Evolutionary conservation across 2,329 filamentous ascomycete genomes (phyloP), one percentile per base, ranked within the genome.

Genomic region (Eutypella sp.): DNA sequence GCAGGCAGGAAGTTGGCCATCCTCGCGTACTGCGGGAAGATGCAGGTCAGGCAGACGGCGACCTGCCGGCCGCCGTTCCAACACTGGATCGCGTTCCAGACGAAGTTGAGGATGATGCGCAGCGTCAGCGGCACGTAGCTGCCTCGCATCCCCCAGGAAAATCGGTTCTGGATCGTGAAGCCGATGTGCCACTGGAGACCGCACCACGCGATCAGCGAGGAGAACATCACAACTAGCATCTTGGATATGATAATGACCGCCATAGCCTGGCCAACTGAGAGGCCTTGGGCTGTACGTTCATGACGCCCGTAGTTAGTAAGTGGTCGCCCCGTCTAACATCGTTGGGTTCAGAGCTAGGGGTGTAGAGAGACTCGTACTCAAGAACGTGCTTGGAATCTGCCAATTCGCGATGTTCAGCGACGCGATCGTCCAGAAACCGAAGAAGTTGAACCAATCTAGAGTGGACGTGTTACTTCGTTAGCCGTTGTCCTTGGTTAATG

Each of bases 181-280:
- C 73, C 73, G 46, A 76, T 69, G 51, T 76, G 73, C 72, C 72
- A 76, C 33, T 65, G 67, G 4, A 75, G 44, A 11, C 73, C 73
- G 19, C 67, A 69, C 70, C 71, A 74, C 8, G 68, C 72, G 20
- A 75, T 68, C 4, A 74, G 50, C 10, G 63, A 63, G 0, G 72
- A 65, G 49, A 75, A 75, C 8, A 67, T 40, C 3, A 63, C 62
- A 42, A 74, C 67, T 4, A 75, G 55, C 0, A 71, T 49, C 4
- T 68, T 64, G 6, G 67, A 67, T 5, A 76, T 43, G 16, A 74
- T 58, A 24, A 75, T 74, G 45, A 74, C 64, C n/a, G 64, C 54
- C 67, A 76, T 72, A 20, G 72, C 57, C 48, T 75, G 72, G 9
- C 64, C 57, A 2, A 74, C 71, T 0, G 71, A 74, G n/a, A 75